phyloP scores from a whole-genome alignment of 176 grass and related monocot species.

The Zizania latifolia region DNA sequence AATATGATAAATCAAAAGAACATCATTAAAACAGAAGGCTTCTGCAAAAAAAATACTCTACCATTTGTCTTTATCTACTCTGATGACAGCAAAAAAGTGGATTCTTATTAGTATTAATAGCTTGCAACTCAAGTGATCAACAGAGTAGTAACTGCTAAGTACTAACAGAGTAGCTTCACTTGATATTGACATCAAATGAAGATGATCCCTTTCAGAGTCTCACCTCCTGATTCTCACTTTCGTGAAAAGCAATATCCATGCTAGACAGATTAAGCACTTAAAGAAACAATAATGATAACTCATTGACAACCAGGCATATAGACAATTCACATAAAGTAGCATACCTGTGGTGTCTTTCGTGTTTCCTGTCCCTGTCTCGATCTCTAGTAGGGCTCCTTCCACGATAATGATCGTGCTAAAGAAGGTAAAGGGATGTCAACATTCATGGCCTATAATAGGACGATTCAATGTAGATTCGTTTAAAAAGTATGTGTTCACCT shows the following conservation, averaged over 20 bases:
- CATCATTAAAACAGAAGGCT: neutral
- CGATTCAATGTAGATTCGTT: neutral
- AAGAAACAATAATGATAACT: neutral
- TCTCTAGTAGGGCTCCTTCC: conserved; percentile 74
- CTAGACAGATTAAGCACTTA: neutral
- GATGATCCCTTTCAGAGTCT: neutral
- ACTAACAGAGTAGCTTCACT: no score
- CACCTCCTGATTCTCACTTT: neutral
- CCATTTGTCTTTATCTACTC: neutral
- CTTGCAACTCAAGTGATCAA: neutral
- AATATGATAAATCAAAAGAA: neutral
- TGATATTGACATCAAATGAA: neutral
- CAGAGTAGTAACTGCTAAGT: neutral
- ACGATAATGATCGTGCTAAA: conserved; percentile 53
- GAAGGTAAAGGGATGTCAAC: conserved; percentile 13
- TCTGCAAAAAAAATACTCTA: neutral
- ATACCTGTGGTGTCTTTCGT: conserved; percentile 59
- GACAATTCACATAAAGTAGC: conserved; percentile 13
- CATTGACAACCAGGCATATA: neutral
- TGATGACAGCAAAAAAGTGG: no score
- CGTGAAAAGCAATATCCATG: neutral
- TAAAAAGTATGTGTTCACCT: conserved; percentile 28
- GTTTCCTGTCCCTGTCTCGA: conserved; percentile 51
- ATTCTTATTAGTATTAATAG: no score
- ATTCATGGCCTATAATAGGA: neutral